These are phyloP conservation scores for Cryptosporidium tyzzeri DNA, from an alignment of 169 alveolate genomes.

Conservation along the genomic window DNA sequence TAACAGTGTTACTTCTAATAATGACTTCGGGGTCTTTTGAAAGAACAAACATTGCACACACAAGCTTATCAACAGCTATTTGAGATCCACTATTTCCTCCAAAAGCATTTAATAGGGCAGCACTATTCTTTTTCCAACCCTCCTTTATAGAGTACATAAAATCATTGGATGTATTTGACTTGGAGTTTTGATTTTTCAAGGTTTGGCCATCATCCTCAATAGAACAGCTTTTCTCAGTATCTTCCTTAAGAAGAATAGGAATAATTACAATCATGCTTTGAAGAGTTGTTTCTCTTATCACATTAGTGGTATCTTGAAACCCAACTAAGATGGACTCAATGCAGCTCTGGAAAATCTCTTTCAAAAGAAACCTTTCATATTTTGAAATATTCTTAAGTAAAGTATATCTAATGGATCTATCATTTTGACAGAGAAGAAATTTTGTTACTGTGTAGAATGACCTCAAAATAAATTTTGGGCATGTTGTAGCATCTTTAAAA, in stretches of 20 bases:
- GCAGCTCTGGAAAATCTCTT: constrained; percentile 30
- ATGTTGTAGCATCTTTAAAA: background rate
- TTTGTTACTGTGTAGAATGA: constrained; percentile 18
- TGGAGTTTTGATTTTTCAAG: background rate
- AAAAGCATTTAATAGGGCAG: constrained; percentile 62
- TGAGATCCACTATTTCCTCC: constrained; percentile 40
- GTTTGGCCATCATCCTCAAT: background rate
- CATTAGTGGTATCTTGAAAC: constrained; percentile 53
- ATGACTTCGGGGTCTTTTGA: constrained; percentile 64
- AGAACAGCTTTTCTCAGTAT: background rate
- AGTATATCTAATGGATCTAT: constrained; percentile 68
- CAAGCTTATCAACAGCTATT: constrained; percentile 45
- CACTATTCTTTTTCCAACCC: constrained; percentile 69
- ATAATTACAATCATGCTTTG: constrained; percentile 70
- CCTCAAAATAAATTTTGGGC: constrained; percentile 44
- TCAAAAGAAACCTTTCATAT: constrained; percentile 17
- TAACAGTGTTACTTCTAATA: constrained; percentile 64
- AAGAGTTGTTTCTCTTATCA: constrained; percentile 68
- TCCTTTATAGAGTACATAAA: constrained; percentile 68
- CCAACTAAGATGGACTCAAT: constrained; percentile 68
- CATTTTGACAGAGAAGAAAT: constrained; percentile 44
- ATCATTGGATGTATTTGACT: constrained; percentile 19
- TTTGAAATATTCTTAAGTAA: constrained; percentile 59
- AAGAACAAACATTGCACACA: constrained; percentile 55
- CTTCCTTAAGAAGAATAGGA: constrained; percentile 38